phyloP scores from a whole-genome alignment of 2,329 filamentous ascomycete species.

The Claviceps paspali region DNA sequence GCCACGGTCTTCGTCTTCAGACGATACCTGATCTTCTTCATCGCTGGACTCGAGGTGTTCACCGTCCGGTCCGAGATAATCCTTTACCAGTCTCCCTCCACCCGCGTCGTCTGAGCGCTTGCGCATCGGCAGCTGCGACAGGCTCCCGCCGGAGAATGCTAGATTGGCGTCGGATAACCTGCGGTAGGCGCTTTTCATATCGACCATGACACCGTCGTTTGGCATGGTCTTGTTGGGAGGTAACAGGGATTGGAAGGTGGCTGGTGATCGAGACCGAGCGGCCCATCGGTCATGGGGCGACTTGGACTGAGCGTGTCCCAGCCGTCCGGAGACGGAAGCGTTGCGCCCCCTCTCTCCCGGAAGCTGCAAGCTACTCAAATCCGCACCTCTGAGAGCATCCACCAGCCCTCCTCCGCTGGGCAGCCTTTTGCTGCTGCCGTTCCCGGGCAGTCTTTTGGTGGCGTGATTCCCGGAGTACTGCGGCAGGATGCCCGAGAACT shows the following conservation, averaged over 20 bases:
- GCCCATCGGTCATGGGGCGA: constrained; percentile 35
- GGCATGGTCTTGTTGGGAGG: constrained; percentile 30
- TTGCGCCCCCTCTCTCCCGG: constrained; percentile 29
- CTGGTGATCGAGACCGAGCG: constrained; percentile 23
- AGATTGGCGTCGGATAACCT: constrained; percentile 58
- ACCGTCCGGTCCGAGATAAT: constrained; percentile 49
- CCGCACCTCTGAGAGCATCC: constrained; percentile 37
- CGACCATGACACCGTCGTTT: constrained; percentile 45
- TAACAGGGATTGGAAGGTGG: constrained; percentile 13
- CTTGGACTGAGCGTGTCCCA: constrained; percentile 29
- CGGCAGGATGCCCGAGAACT: constrained; percentile 38
- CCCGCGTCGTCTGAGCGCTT: constrained; percentile 30
- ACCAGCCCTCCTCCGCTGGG: constrained; percentile 27
- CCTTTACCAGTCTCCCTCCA: constrained; percentile 48
- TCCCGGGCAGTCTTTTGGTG: constrained; percentile 21
- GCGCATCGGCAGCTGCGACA: constrained; percentile 45
- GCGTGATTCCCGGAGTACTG: constrained; percentile 3
- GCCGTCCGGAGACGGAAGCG: constrained; percentile 21
- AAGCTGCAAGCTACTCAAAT: constrained; percentile 33
- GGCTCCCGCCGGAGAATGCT: constrained; percentile 43
- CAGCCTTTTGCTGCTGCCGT: constrained; percentile 17
- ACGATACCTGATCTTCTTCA: constrained; percentile 47
- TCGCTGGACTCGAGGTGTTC: constrained; percentile 55
- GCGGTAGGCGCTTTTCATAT: constrained; percentile 55
- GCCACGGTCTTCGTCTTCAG: constrained; percentile 54